Conservation (phyloP, 2,329 filamentous ascomycete genomes). For the Blumeria hordei region DNA sequence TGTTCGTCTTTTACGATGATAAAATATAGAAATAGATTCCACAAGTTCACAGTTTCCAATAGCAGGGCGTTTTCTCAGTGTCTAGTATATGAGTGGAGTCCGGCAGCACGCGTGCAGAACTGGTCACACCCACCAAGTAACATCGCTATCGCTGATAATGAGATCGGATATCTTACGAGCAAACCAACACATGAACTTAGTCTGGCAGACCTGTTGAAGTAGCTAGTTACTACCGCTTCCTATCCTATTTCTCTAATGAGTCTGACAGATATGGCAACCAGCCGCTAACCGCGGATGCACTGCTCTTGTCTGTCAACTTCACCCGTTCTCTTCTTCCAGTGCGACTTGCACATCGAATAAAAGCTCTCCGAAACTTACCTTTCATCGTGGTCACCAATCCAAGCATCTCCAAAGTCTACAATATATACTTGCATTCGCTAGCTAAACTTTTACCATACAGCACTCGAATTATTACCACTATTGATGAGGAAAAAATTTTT, state of each 20-base stretch:
- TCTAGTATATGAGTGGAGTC: too few relatives aligned
- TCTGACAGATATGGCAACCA: conserved; percentile 46
- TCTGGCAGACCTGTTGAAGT: conserved; percentile 75
- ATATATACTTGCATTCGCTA: conserved; percentile 85
- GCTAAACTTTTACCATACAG: conserved; percentile 68
- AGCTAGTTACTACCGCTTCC: conserved; percentile 6
- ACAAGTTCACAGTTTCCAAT: too few relatives aligned
- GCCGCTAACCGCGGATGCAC: conserved; percentile 53
- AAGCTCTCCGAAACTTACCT: conserved; percentile 75
- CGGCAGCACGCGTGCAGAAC: too few relatives aligned
- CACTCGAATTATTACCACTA: conserved; percentile 32
- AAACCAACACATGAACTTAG: conserved; percentile 61
- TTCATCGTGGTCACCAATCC: conserved; percentile 98
- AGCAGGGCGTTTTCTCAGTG: too few relatives aligned
- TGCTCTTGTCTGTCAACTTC: conserved; percentile 85
- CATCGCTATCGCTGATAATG: conserved; percentile 39
- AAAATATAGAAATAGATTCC: too few relatives aligned
- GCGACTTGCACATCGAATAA: conserved; percentile 78
- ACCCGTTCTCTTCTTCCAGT: conserved; percentile 79
- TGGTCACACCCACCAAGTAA: conserved; percentile 3
- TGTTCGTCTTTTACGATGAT: too few relatives aligned
- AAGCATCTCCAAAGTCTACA: conserved; percentile 81
- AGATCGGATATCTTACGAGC: conserved; percentile 55
- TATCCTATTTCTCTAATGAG: conserved; percentile 1
- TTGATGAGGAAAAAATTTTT: conserved; percentile 76